These are phyloP conservation scores for Xerocomellus amylosporus DNA, from an alignment of 768 basidiomycete species.

Conservation along the genomic window DNA sequence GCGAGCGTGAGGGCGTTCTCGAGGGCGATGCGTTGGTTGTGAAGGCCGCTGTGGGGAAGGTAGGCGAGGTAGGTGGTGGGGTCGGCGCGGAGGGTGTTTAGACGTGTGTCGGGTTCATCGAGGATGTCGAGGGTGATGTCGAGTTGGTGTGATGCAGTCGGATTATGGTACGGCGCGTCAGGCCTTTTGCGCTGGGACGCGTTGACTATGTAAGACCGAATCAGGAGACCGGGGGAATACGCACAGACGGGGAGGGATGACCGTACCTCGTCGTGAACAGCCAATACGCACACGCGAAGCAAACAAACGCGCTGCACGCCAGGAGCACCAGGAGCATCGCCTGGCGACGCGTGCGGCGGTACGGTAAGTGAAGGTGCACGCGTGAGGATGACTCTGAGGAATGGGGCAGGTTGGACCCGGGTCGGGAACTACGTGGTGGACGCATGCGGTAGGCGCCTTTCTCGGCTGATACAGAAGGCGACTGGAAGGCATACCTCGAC, in stretches of 20 bases:
- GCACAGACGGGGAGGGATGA: constrained; percentile 18
- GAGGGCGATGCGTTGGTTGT: constrained; percentile 84
- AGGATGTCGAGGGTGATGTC: constrained; percentile 31
- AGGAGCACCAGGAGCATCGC: constrained; percentile 47
- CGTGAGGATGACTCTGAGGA: constrained; percentile 9
- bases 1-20: constrained; percentile 82
- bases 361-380: constrained; percentile 10
- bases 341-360: constrained; percentile 34
- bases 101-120: constrained; percentile 21
- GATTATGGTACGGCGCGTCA: background rate
- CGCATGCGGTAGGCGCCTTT: constrained; percentile 65
- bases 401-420: constrained; percentile 20
- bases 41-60: constrained; percentile 80
- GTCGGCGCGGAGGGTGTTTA: constrained; percentile 13
- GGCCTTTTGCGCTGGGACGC: constrained; percentile 15
- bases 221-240: constrained; percentile 18
- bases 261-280: constrained; percentile 63
- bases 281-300: constrained; percentile 62
- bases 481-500: constrained; percentile 34
- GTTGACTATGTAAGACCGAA: constrained; percentile 12
- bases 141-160: background rate
- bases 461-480: constrained; percentile 65
- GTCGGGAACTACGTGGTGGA: constrained; percentile 34
- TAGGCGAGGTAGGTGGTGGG: constrained; percentile 58
- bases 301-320: constrained; percentile 45